Base-by-base conservation (phyloP, 352 stramenopile genomes). In the Pythium brachiatum region DNA sequence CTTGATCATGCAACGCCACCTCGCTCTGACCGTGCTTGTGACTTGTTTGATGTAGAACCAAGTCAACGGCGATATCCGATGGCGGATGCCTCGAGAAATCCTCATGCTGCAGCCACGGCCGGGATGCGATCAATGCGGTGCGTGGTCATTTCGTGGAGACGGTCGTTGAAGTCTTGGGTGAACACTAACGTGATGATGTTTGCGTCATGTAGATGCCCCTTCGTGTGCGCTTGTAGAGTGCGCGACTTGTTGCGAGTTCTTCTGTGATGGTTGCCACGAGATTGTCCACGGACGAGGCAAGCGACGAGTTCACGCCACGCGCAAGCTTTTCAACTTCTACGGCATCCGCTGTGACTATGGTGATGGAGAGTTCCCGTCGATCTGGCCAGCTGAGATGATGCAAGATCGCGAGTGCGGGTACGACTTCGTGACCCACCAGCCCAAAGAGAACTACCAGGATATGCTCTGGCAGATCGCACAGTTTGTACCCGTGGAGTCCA, bases 291-390 rank as follows among this genome's bases (percentile, higher is more conserved):
- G 73, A 16, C 83, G 81, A 18, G 90, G 92, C 2, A 94, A 92
- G 58, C 72, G 93, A 9, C 69, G 74, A 3, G 23, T 66, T 1
- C 94, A 98, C 68, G 36, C 69, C 27, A 94, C 83, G 43, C 79
- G 90, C 12, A 74, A 78, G 27, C 56, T 98, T 13, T 98, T 96
- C 74, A 92, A 98, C 75, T 97, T 80, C 59, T 98, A 97, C 65
- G 86, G 80, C 26, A 83, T 83, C 26, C 82, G 93, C n/a, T 81
- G 94, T 41, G 93, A 98, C 68, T 97, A 96, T 50, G 87, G 88
- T 56, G 87, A 97, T 58, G 90, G 89, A 26, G 83, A 89, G 9
- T 97, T 97, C 56, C 89, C 90, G 15, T 96, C 86, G 12, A 74
- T 81, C 27, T 98, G 92, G 92, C 92, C 88, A 11, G 86, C 86